Evolutionary conservation across 257 asterid genomes (phyloP).

Genomic region (Parsonsia alboflavescens): DNA sequence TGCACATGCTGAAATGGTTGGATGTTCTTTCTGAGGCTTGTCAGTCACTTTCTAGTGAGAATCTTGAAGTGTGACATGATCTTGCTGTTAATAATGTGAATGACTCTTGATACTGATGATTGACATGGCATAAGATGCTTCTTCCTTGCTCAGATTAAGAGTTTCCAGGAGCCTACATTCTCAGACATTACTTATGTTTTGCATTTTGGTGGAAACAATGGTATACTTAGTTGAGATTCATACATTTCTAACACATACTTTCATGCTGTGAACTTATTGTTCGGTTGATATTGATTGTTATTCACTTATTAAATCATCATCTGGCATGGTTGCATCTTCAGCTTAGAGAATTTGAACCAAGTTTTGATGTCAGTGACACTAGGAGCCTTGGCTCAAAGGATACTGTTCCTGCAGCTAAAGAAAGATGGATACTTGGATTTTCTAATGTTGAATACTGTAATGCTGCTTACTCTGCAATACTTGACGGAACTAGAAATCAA

Average conservation of each 20-base stretch:
- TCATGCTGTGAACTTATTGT: background rate
- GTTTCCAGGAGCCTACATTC: background rate
- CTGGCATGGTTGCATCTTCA: slow-evolving; percentile 20
- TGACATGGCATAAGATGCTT: too few relatives aligned
- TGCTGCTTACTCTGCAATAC: slow-evolving; percentile 12
- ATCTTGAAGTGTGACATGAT: too few relatives aligned
- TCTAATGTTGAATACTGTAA: slow-evolving; percentile 2
- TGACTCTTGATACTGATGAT: background rate
- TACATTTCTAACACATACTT: background rate
- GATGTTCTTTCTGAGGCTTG: too few relatives aligned
- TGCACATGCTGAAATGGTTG: background rate
- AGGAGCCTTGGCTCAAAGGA: background rate
- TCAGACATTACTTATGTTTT: background rate
- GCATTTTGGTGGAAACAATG: background rate
- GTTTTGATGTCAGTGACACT: background rate
- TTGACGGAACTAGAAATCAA: slow-evolving; percentile 17
- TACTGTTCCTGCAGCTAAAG: slow-evolving; percentile 1
- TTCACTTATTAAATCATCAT: background rate
- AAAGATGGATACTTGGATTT: slow-evolving; percentile 24
- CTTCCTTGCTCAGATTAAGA: too few relatives aligned
- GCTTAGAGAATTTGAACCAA: slow-evolving; percentile 20
- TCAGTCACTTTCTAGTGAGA: too few relatives aligned
- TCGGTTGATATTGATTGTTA: background rate
- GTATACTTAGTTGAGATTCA: background rate
- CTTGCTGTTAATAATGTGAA: too few relatives aligned